Base-by-base conservation (phyloP, 345 rosid species). In the Eucalyptus tenuipes region DNA sequence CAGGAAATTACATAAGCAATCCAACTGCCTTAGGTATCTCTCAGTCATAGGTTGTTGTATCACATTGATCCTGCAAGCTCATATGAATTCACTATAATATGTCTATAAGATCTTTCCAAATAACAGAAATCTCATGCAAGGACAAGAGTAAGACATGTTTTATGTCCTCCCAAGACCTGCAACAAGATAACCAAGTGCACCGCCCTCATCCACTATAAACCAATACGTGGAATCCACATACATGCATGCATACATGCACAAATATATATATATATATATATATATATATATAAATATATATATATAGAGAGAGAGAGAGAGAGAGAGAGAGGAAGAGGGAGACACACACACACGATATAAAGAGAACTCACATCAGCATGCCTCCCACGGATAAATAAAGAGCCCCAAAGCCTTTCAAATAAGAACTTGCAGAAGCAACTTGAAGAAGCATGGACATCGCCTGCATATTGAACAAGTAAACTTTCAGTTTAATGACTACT, bases 371-470 rank as follows among this genome's bases (percentile, higher is more conserved):
- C 99, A 92, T 89, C 57, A 97, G 91, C 93, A 96, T 97, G 94
- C 98, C 96, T 84, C 99, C 98, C 37, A 98, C 97, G 64, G 99
- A 95, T 85, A 97, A 91, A 94, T 94, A 96, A 52, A 94, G 33
- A 17, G 94, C 93, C 86, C 90, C 87, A 89, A 94, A 91, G 89
- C 90, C 92, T 52, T 93, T 68, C 42, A 91, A 48, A 89, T 89
- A 92, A 20, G 94, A 89, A 92, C 94, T 94, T 88, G 98, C 93
- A 8, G 96, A 98, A 88, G 93, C 88, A 71, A 94, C 97, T 95
- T 98, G 99, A 89, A 98, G 61, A 81, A 91, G 94, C 99, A 97
- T 95, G 86, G 98, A 94, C 52, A 93, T 61, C 42, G 99, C 98
- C 99, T 98, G 93, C 66, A 90, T n/a, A 87, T 85, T 89, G 88